Conservation (phyloP, 768 basidiomycete species). For the Pleurotus tuber-regium region DNA sequence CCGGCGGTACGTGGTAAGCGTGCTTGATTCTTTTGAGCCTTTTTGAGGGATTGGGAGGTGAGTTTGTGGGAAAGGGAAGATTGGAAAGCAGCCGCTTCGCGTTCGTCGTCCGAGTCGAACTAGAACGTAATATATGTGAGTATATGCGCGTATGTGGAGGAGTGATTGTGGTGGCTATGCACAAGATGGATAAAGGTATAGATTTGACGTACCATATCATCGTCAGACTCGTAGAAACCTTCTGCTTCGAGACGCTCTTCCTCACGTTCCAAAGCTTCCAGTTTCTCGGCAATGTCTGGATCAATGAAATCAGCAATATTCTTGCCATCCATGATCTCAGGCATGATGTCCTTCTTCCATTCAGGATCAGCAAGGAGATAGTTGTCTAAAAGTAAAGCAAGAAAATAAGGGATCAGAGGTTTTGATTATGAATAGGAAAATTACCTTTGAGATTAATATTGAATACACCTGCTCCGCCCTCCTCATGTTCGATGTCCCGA, state of each 20-base stretch:
- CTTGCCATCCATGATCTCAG: conserved; percentile 99
- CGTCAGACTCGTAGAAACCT: conserved; percentile 92
- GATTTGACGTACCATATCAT: conserved; percentile 71
- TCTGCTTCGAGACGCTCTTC: conserved; percentile 93
- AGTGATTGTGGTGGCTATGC: not conserved
- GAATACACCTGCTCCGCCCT: conserved; percentile 89
- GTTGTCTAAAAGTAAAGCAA: conserved; percentile 57
- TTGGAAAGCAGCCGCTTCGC: conserved; percentile 65
- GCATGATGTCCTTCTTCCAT: conserved; percentile 96
- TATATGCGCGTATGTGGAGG: no score
- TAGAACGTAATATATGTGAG: conserved; percentile 29
- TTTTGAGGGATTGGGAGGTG: conserved; percentile 74
- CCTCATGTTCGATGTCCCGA: conserved; percentile 80
- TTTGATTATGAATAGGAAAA: conserved; percentile 29
- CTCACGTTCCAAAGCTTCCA: conserved; percentile 95
- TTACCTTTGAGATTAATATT: conserved; percentile 87
- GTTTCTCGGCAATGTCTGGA: conserved; percentile 93
- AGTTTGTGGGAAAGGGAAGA: conserved; percentile 64
- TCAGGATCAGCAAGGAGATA: conserved; percentile 86
- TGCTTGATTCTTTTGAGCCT: conserved; percentile 84
- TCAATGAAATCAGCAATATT: conserved; percentile 99
- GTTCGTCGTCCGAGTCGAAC: conserved; percentile 75
- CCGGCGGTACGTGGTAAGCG: conserved; percentile 74
- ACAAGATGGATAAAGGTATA: not conserved
- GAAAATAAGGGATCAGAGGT: conserved; percentile 1